Evolutionary conservation across 768 basidiomycete genomes (phyloP), one percentile per base, ranked within the genome.

Genomic region (Termitomyces sp.): DNA sequence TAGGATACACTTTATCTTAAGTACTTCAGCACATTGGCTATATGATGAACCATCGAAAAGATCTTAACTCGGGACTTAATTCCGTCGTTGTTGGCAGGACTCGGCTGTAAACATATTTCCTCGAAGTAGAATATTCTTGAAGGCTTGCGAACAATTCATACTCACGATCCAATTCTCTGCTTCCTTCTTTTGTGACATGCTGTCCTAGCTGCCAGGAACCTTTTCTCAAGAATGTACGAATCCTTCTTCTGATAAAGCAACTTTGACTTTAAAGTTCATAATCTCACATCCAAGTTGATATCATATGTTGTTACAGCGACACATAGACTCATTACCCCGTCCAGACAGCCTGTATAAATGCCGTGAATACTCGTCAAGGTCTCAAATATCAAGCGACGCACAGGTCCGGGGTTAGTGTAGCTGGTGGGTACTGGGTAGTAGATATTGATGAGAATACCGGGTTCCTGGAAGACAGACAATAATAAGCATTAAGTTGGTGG

Each of bases 401-500:
- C 66, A 27, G 66, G 66, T 40, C 65, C 66, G 16, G 66, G 66
- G 42, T 63, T 63, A 16, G 54, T 62, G 57, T 67, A 66, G 43
- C 20, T 62, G 15, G 58, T 52, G 1, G 66, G 66, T 15, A 66
- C 42, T 11, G 66, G 66, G 44, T 63, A 67, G 54, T 65, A 63
- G 41, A 65, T 65, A 52, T 65, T 64, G 51, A 63, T 63, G 31
- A 65, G 59, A 43, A 61, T 57, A 16, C 58, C 63, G 11, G 64
- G 63, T 47, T 65, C 58, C 60, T 63, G 38, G 18, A n/a, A n/a
- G n/a, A 46, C 10, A 29, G 44, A 16, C 43, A 20, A 11, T 23
- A 1, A 51, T 15, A 5, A 23, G 33, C 12, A 25, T 25, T 25
- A 9, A 36, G 47, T 25, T 25, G 16, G 33, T 9, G 15, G 15